A percentile compares a stretch with the other conserved stretches of the same genome.
phyloP scores from a whole-genome alignment of 257 asterid species.

The Thymus mandschuricus region DNA sequence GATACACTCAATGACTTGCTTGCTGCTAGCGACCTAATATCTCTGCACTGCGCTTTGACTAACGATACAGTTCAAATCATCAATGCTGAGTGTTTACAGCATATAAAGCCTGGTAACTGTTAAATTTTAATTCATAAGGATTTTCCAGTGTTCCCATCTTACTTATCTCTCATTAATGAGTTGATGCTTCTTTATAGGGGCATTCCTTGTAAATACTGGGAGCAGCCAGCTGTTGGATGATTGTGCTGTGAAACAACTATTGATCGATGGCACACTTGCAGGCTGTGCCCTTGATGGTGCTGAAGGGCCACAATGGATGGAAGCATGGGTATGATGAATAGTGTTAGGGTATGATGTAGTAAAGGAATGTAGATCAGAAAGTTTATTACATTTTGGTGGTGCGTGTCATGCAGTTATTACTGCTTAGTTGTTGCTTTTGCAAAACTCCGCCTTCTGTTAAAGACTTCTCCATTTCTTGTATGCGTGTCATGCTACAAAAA shows the following conservation, averaged over 20 bases:
- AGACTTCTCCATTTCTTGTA: background rate
- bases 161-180: slow-evolving; percentile 33
- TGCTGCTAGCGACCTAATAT: slow-evolving; percentile 96
- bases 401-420: slow-evolving; percentile 19
- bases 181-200: slow-evolving; percentile 64
- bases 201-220: slow-evolving; percentile 98
- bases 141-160: background rate
- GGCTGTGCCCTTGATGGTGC: slow-evolving; percentile 99
- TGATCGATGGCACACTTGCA: slow-evolving; percentile 94
- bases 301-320: slow-evolving; percentile 99
- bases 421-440: slow-evolving; percentile 22
- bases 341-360: slow-evolving; percentile 67
- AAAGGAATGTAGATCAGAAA: slow-evolving; percentile 39
- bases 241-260: slow-evolving; percentile 97
- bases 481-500: no score
- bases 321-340: slow-evolving; percentile 99
- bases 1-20: slow-evolving; percentile 97
- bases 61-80: slow-evolving; percentile 88
- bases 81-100: slow-evolving; percentile 91
- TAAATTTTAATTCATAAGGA: slow-evolving; percentile 12
- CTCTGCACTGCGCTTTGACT: slow-evolving; percentile 91
- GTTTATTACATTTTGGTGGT: slow-evolving; percentile 19
- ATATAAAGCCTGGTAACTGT: slow-evolving; percentile 82
- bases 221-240: slow-evolving; percentile 98
- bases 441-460: background rate